Conservation (phyloP, 192 early-diverging fungal genomes). For the Coemansia sp. region DNA sequence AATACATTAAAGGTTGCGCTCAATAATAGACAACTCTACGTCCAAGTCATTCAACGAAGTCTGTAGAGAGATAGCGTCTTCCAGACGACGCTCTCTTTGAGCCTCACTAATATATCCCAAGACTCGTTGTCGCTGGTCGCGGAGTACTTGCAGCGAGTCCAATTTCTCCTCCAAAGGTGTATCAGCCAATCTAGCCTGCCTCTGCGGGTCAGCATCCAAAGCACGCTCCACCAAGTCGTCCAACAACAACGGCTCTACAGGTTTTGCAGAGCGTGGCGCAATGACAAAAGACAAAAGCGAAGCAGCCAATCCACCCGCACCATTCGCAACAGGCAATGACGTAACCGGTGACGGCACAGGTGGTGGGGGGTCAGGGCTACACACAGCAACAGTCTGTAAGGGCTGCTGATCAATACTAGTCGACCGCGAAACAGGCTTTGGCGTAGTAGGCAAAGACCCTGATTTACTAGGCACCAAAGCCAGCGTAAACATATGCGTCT, state of each 20-base stretch:
- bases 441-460: not conserved
- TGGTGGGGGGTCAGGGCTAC: not conserved
- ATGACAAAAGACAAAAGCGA: conserved; percentile 32
- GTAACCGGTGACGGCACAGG: not conserved
- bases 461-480: conserved; percentile 61
- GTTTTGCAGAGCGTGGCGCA: not conserved
- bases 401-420: not conserved
- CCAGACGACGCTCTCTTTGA: conserved; percentile 64
- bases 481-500: conserved; percentile 78
- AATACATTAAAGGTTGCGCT: conserved; percentile 26
- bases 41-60: conserved; percentile 66
- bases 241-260: not conserved
- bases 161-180: conserved; percentile 38
- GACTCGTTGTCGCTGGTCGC: conserved; percentile 69
- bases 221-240: conserved; percentile 17
- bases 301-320: conserved; percentile 18
- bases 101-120: conserved; percentile 70
- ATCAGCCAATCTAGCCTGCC: conserved; percentile 15
- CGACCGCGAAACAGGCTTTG: conserved; percentile 3
- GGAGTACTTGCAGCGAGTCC: conserved; percentile 59
- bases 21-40: conserved; percentile 61
- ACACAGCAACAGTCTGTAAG: no score
- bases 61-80: conserved; percentile 72
- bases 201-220: conserved; percentile 22
- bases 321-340: not conserved